phyloP scores from a whole-genome alignment of 176 grass and related monocot genomes.

The Pontederia paniculata region DNA sequence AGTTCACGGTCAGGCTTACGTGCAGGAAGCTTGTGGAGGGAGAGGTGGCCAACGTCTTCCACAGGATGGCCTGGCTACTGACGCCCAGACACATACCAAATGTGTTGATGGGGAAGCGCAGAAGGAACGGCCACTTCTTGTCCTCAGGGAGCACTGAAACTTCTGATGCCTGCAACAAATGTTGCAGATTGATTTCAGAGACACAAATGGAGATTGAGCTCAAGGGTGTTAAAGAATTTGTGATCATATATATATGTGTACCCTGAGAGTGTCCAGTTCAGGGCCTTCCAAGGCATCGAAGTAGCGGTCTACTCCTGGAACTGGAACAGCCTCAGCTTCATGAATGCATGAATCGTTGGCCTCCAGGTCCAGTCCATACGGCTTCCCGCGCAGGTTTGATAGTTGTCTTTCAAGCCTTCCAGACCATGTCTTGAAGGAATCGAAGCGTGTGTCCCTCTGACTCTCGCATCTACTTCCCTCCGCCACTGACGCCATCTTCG shows the following conservation, averaged over 20 bases:
- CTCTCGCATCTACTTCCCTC: slow-evolving; percentile 4
- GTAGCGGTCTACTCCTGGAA: slow-evolving; percentile 61
- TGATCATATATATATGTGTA: too few relatives aligned
- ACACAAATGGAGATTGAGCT: not conserved
- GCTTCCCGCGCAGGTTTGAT: slow-evolving; percentile 66
- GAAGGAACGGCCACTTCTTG: slow-evolving; percentile 87
- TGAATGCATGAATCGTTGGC: slow-evolving; percentile 4
- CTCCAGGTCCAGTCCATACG: slow-evolving; percentile 16
- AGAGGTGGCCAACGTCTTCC: slow-evolving; percentile 60
- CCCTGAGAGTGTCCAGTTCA: slow-evolving; percentile 79
- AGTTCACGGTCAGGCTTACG: slow-evolving; percentile 39
- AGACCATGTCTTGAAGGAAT: slow-evolving; percentile 89
- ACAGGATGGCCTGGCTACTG: slow-evolving; percentile 81
- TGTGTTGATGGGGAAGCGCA: slow-evolving; percentile 71
- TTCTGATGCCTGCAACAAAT: slow-evolving; percentile 40
- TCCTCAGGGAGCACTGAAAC: slow-evolving; percentile 72
- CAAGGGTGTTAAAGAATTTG: not conserved
- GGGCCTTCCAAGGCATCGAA: slow-evolving; percentile 89
- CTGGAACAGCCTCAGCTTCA: slow-evolving; percentile 53
- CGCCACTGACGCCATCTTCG: not conserved
- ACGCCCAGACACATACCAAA: slow-evolving; percentile 90
- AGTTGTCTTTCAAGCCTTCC: slow-evolving; percentile 76
- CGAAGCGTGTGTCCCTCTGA: slow-evolving; percentile 50
- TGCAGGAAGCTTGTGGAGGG: slow-evolving; percentile 48
- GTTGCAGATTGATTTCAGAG: not conserved